Evolutionary conservation across 495 filamentous ascomycete genomes (phyloP), one percentile per base, ranked within the genome.

Genomic region (Penicillium atrosanguineum): DNA sequence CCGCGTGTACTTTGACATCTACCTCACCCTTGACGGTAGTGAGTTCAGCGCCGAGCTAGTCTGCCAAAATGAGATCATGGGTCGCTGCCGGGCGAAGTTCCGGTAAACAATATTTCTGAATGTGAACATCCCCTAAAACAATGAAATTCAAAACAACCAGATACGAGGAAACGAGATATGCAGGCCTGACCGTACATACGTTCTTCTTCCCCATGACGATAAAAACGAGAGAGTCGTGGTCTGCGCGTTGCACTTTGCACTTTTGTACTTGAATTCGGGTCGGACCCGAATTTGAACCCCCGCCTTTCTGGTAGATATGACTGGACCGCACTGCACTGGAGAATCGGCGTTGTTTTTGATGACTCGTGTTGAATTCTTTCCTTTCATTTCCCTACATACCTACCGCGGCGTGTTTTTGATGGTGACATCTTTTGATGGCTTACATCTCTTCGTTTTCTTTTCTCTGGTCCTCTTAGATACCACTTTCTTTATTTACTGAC

Each of bases 61-160:
- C 44, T 98, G 94, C 75, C 94, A 98, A 65, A 95, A 95, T 64
- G 94, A 97, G 74, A 90, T 98, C 54, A 98, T 98, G 94, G 94
- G 94, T 55, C 85, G 92, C 46, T 97, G 92, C 84, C 82, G 90
- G 44, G 89, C 92, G 45, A 83, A 91, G 65, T 97, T 97, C 72
- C 74, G 77, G 62, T 82, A 68, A 68, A 52, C 42, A 28, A 0
- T 4, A 25, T 12, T 18, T 12, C 14, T 2, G 34, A 14, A 19
- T 39, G 37, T 19, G 16, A 39, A 39, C 14, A 1, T n/a, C 15
- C 15, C 1, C 37, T 6, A 39, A 39, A 15, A 6, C 28, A 31
- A 31, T 21, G 25, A 20, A 37, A 28, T 34, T 16, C 18, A 50
- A 41, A 25, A 14, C 38, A 50, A 43, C 40, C 45, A 44, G 3